phyloP scores from a whole-genome alignment of 202 grass and related monocot genomes.

The Brachypodium distachyon region DNA sequence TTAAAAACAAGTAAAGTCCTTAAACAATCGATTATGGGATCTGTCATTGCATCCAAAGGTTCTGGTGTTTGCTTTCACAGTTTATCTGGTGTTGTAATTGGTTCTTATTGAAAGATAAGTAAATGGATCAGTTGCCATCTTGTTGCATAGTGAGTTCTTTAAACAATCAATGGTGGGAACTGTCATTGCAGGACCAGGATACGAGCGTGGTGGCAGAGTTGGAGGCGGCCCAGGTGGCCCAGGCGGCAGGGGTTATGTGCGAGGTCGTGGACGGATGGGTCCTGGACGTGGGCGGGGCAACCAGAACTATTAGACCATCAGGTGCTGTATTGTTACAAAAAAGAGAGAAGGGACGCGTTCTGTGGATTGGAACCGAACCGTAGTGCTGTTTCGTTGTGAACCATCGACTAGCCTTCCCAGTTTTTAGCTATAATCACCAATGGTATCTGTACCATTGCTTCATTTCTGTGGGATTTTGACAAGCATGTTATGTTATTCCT shows the following conservation, averaged over 20 bases:
- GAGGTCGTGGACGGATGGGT: conserved; percentile 64
- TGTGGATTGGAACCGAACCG: conserved; percentile 9
- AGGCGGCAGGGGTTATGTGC: conserved; percentile 51
- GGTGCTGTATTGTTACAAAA: neutral
- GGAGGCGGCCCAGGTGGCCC: conserved; percentile 34
- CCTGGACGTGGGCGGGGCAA: conserved; percentile 54
- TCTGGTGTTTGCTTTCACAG: neutral
- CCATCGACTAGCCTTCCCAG: conserved; percentile 8
- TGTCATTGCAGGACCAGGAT: conserved; percentile 36
- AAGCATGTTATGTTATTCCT: conserved; percentile 13
- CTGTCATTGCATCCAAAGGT: too few relatives aligned
- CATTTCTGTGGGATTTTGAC: conserved; percentile 50
- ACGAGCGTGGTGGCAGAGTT: conserved; percentile 52
- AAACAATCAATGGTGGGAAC: neutral
- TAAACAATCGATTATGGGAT: too few relatives aligned
- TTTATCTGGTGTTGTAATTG: neutral
- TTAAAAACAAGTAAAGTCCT: too few relatives aligned
- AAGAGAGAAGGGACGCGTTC: neutral
- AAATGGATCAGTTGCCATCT: neutral
- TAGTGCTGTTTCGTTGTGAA: conserved; percentile 17
- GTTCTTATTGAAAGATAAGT: neutral
- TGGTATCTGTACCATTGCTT: conserved; percentile 47
- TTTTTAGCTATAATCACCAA: conserved; percentile 31
- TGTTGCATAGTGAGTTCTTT: neutral
- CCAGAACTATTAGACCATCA: conserved; percentile 41